Evolutionary conservation across 768 basidiomycete species (phyloP).

Genomic region (Pilatotrama ljubarskyi): DNA sequence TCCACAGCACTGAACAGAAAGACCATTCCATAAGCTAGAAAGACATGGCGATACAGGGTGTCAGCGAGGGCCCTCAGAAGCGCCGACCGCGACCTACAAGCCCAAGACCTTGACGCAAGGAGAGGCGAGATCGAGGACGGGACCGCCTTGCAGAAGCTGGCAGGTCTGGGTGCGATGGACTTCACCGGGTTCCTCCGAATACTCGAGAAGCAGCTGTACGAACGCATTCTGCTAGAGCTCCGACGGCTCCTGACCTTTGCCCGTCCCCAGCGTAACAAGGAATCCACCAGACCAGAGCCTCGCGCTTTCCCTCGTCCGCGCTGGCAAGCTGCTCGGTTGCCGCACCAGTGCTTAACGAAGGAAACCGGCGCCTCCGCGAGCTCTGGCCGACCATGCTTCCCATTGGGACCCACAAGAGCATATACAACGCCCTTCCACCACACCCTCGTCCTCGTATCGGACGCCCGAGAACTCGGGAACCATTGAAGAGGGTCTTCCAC

Average conservation of each 20-base stretch:
- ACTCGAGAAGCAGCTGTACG: not conserved
- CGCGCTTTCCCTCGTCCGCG: slow-evolving; percentile 33
- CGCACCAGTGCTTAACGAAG: slow-evolving; percentile 28
- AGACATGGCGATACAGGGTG: too few relatives aligned
- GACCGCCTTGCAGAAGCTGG: not conserved
- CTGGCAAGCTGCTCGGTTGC: slow-evolving; percentile 36
- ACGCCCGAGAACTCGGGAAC: slow-evolving; percentile 32
- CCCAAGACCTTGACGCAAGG: too few relatives aligned
- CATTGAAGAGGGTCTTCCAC: slow-evolving; percentile 41
- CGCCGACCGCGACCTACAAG: too few relatives aligned
- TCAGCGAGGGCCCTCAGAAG: too few relatives aligned
- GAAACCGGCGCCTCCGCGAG: slow-evolving; percentile 29
- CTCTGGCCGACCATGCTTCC: slow-evolving; percentile 28
- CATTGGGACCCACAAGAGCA: too few relatives aligned
- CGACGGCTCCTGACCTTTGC: too few relatives aligned
- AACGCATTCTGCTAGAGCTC: not conserved
- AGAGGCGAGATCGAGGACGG: too few relatives aligned
- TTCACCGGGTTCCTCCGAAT: not conserved
- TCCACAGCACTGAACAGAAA: too few relatives aligned
- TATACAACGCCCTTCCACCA: not conserved
- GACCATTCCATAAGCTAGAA: too few relatives aligned
- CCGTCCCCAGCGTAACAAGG: too few relatives aligned
- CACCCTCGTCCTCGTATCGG: slow-evolving; percentile 32
- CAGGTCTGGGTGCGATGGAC: not conserved
- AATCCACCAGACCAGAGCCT: not conserved